Evolutionary conservation across 2,329 filamentous ascomycete species (phyloP).

Genomic region (Teratosphaeria nubilosa): DNA sequence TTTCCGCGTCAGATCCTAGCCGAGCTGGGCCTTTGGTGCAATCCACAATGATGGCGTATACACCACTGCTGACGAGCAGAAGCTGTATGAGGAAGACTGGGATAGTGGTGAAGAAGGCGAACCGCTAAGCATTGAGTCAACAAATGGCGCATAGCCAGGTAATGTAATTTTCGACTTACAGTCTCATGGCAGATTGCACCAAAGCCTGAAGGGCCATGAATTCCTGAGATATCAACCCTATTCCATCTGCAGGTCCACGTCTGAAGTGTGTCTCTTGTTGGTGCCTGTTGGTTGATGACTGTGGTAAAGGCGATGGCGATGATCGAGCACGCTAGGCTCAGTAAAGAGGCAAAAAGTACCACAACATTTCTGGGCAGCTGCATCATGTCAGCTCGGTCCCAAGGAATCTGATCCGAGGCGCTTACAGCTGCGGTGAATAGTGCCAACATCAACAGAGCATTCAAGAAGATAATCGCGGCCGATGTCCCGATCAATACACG

Average conservation of each 20-base stretch:
- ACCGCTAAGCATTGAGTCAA: slow-evolving; percentile 21
- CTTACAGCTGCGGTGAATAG: slow-evolving; percentile 20
- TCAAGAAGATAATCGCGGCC: slow-evolving; percentile 30
- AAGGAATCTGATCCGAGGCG: neutral
- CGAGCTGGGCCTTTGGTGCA: neutral
- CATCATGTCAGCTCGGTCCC: slow-evolving; percentile 7
- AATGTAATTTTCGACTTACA: slow-evolving; percentile 15
- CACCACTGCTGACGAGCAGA: slow-evolving; percentile 13
- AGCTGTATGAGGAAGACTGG: slow-evolving; percentile 31
- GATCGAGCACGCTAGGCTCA: slow-evolving; percentile 30
- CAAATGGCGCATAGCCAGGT: neutral
- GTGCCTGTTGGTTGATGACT: slow-evolving; percentile 19
- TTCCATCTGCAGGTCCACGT: slow-evolving; percentile 29
- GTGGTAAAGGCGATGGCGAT: slow-evolving; percentile 30
- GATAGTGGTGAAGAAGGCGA: slow-evolving; percentile 35
- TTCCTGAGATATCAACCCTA: slow-evolving; percentile 3
- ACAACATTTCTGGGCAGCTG: slow-evolving; percentile 31
- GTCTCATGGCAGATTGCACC: slow-evolving; percentile 32
- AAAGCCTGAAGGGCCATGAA: slow-evolving; percentile 26
- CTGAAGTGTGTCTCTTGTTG: slow-evolving; percentile 24
- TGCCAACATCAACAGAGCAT: slow-evolving; percentile 25
- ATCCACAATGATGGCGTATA: slow-evolving; percentile 7
- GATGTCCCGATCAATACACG: slow-evolving; percentile 31
- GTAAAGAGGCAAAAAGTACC: slow-evolving; percentile 26
- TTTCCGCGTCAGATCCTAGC: slow-evolving; percentile 12